Evolutionary conservation across 2,329 filamentous ascomycete species (phyloP).

Genomic region (Fusarium keratoplasticum): DNA sequence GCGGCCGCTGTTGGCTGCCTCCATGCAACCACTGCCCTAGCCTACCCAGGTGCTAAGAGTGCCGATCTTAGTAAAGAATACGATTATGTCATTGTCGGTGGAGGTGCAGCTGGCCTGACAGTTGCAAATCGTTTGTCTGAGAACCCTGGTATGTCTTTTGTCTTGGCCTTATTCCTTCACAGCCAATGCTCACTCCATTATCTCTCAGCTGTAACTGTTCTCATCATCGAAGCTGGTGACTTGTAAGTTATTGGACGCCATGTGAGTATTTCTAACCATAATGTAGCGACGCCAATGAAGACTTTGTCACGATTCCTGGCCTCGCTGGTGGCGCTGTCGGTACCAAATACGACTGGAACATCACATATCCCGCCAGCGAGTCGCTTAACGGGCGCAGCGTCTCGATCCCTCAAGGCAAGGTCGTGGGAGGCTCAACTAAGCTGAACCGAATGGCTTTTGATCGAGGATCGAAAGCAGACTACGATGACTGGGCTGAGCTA

Average conservation of each 20-base stretch:
- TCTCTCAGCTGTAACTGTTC: slow-evolving; percentile 27
- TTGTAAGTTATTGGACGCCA: slow-evolving; percentile 19
- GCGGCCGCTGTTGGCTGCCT: not conserved
- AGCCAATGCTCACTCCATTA: not conserved
- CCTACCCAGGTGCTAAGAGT: not conserved
- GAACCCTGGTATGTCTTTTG: slow-evolving; percentile 22
- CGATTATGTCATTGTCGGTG: slow-evolving; percentile 37
- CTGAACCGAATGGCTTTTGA: not conserved
- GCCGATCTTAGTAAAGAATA: slow-evolving; percentile 16
- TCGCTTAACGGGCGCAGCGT: not conserved
- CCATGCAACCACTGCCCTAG: not conserved
- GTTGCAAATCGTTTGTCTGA: slow-evolving; percentile 37
- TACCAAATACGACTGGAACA: not conserved
- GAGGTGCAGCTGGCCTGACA: slow-evolving; percentile 35
- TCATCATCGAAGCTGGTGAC: slow-evolving; percentile 38
- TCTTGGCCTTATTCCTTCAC: not conserved
- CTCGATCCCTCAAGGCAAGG: not conserved
- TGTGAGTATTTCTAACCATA: not conserved
- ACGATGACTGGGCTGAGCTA: not conserved
- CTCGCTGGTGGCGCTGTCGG: slow-evolving; percentile 35
- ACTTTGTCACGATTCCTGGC: slow-evolving; percentile 36
- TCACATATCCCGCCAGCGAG: not conserved
- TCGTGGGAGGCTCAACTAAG: not conserved
- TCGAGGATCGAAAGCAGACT: not conserved
- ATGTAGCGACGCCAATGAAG: slow-evolving; percentile 29